Evolutionary conservation across 2,329 filamentous ascomycete species (phyloP), one percentile per base, ranked within the genome.

Genomic region (Aspergillus clavatus): DNA sequence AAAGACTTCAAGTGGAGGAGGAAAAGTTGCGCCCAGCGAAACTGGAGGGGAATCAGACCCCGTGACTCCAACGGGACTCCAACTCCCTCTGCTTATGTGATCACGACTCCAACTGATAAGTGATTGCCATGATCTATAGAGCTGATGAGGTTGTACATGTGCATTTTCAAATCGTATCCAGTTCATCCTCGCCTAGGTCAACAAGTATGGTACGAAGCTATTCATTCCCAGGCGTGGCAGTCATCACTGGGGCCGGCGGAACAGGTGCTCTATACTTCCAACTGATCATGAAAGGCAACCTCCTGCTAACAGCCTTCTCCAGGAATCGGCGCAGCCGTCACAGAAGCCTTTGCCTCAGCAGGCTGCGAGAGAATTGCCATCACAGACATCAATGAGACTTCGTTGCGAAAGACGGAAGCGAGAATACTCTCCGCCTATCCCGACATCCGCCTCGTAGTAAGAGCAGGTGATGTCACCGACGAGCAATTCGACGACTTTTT

Each of bases 291-390:
- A 12, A 35, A 11, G 16, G 7, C 7, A 16, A 16, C 18, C 14
- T 18, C 16, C 11, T 12, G n/a, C 18, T 19, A 10, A 14, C 18
- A 19, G 16, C 7, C 11, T 10, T 16, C 19, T 2, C 2, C 28
- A 79, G 78, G 79, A 24, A 82, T 81, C 48, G 79, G 78, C 2
- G 74, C 73, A 2, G 77, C 77, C 1, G 72, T 78, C 2, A 74
- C 73, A 7, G 72, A 62, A 45, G 74, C 70, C 0, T 79, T 82
- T 54, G 76, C 70, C 1, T 61, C 58, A 2, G 71, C 72, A 0
- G 77, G 78, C 10, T 79, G 77, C 56, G 59, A 68, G 0, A 65
- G 63, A n/a, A 67, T 81, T 10, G 75, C 73, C 37, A 75, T 82
- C 40, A 79, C 77, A 10, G 78, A 81, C 51, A 62, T 79, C 43